Conservation (phyloP, 148 eudicot genomes). For the Dysphania ambrosioides region DNA sequence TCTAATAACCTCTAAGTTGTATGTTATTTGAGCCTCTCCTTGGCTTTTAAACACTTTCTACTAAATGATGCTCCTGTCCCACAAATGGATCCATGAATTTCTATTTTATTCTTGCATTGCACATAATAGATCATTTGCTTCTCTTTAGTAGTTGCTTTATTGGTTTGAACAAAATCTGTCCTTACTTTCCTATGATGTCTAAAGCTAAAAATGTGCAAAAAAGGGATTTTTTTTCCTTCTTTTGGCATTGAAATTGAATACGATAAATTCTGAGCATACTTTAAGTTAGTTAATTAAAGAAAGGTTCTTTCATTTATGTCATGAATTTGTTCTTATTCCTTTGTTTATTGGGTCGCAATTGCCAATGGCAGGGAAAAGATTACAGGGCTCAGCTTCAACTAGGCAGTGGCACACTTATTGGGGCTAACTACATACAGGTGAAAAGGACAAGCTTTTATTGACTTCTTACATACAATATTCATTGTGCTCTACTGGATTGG, state of each 20-base stretch:
- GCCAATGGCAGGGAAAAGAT: conserved; percentile 59
- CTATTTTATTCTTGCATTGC: background rate
- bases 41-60: background rate
- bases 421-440: conserved; percentile 96
- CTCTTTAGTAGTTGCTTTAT: background rate
- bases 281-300: background rate
- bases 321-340: background rate
- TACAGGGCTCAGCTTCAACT: conserved; percentile 80
- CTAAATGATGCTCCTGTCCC: background rate
- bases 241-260: too few species aligned
- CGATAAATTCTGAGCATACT: too few species aligned
- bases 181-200: background rate
- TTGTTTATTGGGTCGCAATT: background rate
- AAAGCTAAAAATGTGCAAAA: background rate
- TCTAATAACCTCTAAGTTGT: background rate
- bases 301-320: background rate
- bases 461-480: background rate
- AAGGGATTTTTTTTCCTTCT: background rate
- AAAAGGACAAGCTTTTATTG: background rate
- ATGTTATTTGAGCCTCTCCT: background rate
- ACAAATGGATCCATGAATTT: background rate
- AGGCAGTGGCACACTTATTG: conserved; percentile 78
- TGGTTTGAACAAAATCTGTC: background rate
- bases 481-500: background rate
- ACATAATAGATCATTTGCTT: background rate